Evolutionary conservation across 2,329 filamentous ascomycete genomes (phyloP).

Genomic region (Colletotrichum scovillei): DNA sequence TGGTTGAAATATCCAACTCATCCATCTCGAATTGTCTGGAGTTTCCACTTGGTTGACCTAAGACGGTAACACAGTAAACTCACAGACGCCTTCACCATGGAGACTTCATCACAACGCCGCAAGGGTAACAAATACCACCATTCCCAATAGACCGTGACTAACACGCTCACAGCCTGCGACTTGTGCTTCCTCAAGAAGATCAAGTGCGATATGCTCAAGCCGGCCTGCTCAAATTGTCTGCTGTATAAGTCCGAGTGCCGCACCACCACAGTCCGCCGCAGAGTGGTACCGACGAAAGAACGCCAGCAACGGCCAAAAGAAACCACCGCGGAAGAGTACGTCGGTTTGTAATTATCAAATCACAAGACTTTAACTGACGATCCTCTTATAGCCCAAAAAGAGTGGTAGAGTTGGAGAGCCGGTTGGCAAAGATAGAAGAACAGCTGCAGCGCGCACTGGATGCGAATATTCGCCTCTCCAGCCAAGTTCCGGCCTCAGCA

Average conservation of each 20-base stretch:
- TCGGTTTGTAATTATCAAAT: not conserved
- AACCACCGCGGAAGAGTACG: slow-evolving; percentile 4
- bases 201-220: slow-evolving; percentile 57
- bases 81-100: slow-evolving; percentile 36
- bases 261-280: slow-evolving; percentile 44
- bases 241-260: slow-evolving; percentile 54
- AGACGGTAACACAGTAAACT: too few relatives aligned
- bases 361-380: not conserved
- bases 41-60: not conserved
- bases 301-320: slow-evolving; percentile 28
- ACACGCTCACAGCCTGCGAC: slow-evolving; percentile 49
- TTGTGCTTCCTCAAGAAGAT: slow-evolving; percentile 59
- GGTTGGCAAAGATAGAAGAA: slow-evolving; percentile 45
- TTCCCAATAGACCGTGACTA: slow-evolving; percentile 15
- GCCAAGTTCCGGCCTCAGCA: not conserved
- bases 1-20: not conserved
- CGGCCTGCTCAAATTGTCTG: slow-evolving; percentile 55
- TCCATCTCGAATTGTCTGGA: not conserved
- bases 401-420: slow-evolving; percentile 38
- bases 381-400: slow-evolving; percentile 1
- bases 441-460: slow-evolving; percentile 47
- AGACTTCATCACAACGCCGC: slow-evolving; percentile 42
- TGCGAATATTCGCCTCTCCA: slow-evolving; percentile 12
- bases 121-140: slow-evolving; percentile 37
- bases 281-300: slow-evolving; percentile 35